These are phyloP conservation scores for Podospora bellae-mahoneyi DNA, from an alignment of 495 filamentous ascomycete species.

Conservation along the genomic window DNA sequence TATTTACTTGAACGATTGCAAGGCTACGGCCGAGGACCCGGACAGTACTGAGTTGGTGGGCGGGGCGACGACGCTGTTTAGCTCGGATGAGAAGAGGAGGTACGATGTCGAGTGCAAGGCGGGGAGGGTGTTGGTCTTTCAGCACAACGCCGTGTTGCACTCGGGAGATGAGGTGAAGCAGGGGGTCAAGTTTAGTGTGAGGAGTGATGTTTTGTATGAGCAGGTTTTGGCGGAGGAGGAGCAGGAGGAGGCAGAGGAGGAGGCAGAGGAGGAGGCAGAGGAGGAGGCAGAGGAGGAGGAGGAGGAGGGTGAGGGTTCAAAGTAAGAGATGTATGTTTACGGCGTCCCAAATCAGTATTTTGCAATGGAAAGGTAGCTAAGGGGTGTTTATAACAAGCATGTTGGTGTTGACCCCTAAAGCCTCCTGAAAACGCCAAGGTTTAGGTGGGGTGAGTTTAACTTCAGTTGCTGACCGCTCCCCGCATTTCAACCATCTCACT, in stretches of 20 bases:
- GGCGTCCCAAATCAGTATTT: neutral
- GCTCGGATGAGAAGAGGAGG: slow-evolving; percentile 41
- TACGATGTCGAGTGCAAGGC: slow-evolving; percentile 66
- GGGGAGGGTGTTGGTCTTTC: slow-evolving; percentile 73
- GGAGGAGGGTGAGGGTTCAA: neutral
- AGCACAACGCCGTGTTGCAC: slow-evolving; percentile 66
- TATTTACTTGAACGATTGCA: slow-evolving; percentile 69
- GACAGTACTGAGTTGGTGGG: slow-evolving; percentile 47
- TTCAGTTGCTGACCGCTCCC: slow-evolving; percentile 1
- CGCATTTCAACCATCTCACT: neutral
- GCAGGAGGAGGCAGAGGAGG: neutral
- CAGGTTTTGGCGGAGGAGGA: slow-evolving; percentile 12
- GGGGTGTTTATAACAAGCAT: neutral
- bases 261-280: neutral
- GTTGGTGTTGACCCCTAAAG: neutral
- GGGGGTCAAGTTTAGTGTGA: slow-evolving; percentile 75
- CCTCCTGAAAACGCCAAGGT: neutral
- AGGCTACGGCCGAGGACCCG: slow-evolving; percentile 29
- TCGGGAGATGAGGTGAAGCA: slow-evolving; percentile 67
- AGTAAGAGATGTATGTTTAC: neutral
- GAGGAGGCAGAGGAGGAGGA: neutral
- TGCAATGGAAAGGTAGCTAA: neutral
- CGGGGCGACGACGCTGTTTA: slow-evolving; percentile 64
- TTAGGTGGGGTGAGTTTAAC: neutral
- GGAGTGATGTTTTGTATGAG: slow-evolving; percentile 75